Evolutionary conservation across 257 asterid genomes (phyloP).

Genomic region (Primulina eburnea): DNA sequence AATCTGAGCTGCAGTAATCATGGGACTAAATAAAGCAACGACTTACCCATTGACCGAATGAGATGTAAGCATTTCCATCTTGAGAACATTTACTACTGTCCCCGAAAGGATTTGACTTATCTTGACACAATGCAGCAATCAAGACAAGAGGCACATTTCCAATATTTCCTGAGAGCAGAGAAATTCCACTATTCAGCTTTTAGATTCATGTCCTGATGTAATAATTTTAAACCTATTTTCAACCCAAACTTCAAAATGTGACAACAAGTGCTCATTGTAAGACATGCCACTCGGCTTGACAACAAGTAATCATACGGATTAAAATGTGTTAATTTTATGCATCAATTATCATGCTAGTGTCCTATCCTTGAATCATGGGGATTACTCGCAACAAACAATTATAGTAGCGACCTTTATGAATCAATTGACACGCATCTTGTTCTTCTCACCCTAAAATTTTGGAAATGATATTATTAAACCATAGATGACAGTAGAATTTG

Average conservation of each 20-base stretch:
- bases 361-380: background rate
- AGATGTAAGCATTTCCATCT: conserved; percentile 98
- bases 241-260: background rate
- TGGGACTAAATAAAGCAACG: conserved; percentile 10
- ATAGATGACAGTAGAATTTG: background rate
- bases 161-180: conserved; percentile 68
- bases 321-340: background rate
- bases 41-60: conserved; percentile 98
- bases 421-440: background rate
- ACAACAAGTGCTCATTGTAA: background rate
- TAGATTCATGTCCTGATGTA: background rate
- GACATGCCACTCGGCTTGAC: background rate
- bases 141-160: conserved; percentile 98
- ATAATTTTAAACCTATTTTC: background rate
- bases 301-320: background rate
- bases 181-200: background rate
- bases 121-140: conserved; percentile 90
- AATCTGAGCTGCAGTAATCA: background rate
- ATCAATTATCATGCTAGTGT: conserved; percentile 1
- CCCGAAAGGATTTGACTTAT: conserved; percentile 89
- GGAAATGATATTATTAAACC: conserved; percentile 7
- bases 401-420: conserved; percentile 12
- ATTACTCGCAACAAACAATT: background rate
- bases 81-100: conserved; percentile 64
- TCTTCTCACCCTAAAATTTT: background rate